A percentile compares a stretch with the other conserved stretches of the same genome.
Evolutionary conservation across 1,284 basidiomycete genomes (phyloP).

Genomic region (Meira miltonrushii): DNA sequence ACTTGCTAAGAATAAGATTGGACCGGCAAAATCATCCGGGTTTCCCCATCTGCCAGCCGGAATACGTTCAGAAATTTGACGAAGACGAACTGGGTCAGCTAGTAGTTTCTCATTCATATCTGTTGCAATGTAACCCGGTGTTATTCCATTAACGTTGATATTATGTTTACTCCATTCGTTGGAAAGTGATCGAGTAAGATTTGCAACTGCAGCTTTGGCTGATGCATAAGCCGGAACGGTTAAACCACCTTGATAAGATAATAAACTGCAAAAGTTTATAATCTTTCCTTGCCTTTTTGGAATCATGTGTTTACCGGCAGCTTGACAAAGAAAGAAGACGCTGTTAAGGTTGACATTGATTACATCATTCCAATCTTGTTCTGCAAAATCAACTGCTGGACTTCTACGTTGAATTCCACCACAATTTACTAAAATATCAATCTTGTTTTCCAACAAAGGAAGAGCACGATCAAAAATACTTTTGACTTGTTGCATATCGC

Average conservation of each 20-base stretch:
- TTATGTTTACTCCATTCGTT: conserved; percentile 74
- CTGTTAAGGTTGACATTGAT: conserved; percentile 44
- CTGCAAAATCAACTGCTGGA: conserved; percentile 65
- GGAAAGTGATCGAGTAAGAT: conserved; percentile 54
- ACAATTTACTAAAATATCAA: conserved; percentile 87
- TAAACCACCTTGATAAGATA: conserved; percentile 48
- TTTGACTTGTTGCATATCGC: conserved; percentile 65
- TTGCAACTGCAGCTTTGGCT: conserved; percentile 70
- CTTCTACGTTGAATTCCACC: conserved; percentile 72
- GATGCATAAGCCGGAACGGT: conserved; percentile 80
- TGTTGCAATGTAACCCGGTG: conserved; percentile 52
- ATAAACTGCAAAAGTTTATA: conserved; percentile 44
- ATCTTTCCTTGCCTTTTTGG: conserved; percentile 32
- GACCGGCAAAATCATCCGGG: conserved; percentile 82
- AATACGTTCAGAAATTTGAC: conserved; percentile 74
- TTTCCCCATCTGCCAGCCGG: conserved; percentile 69
- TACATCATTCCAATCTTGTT: conserved; percentile 77
- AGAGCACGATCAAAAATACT: conserved; percentile 62
- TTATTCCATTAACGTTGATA: conserved; percentile 82
- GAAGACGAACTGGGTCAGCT: conserved; percentile 66
- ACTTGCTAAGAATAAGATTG: conserved; percentile 81
- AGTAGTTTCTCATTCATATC: conserved; percentile 67
- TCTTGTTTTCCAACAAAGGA: conserved; percentile 54
- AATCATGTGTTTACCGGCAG: conserved; percentile 40
- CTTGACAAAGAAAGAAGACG: conserved; percentile 35